Evolutionary conservation across 1,284 basidiomycete genomes (phyloP).

Genomic region (Pholiota adiposa): DNA sequence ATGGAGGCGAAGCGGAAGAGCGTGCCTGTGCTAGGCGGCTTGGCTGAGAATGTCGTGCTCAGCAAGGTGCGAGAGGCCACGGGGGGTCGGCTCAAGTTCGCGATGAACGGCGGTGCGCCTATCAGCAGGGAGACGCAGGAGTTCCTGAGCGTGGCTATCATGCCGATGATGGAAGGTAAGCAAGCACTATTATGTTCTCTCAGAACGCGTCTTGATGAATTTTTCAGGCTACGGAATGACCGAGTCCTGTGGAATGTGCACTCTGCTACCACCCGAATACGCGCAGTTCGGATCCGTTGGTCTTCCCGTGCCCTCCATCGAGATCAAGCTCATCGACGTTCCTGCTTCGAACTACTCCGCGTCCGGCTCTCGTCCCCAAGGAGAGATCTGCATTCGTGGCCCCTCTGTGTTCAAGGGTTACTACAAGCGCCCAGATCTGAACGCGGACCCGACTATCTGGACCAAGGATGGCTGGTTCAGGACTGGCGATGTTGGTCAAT

Average conservation of each 20-base stretch:
- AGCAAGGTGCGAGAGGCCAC: constrained; percentile 77
- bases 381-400: constrained; percentile 85
- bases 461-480: constrained; percentile 87
- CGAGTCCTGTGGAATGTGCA: constrained; percentile 87
- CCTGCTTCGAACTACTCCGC: constrained; percentile 73
- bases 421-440: constrained; percentile 90
- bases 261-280: constrained; percentile 81
- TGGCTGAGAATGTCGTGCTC: constrained; percentile 81
- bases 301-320: constrained; percentile 81
- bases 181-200: too few species aligned
- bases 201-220: constrained; percentile 70
- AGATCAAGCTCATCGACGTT: constrained; percentile 90
- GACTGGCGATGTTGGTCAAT: constrained; percentile 88
- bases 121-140: constrained; percentile 87
- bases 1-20: constrained; percentile 70
- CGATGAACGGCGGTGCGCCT: constrained; percentile 86
- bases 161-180: constrained; percentile 84
- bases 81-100: constrained; percentile 81
- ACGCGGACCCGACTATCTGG: constrained; percentile 79
- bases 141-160: constrained; percentile 82
- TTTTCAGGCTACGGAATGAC: constrained; percentile 88
- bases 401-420: constrained; percentile 75
- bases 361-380: constrained; percentile 68
- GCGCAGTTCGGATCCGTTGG: constrained; percentile 74
- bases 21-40: constrained; percentile 66